Conservation (phyloP, 805 yeast species). For the Wickerhamiella nectarea region DNA sequence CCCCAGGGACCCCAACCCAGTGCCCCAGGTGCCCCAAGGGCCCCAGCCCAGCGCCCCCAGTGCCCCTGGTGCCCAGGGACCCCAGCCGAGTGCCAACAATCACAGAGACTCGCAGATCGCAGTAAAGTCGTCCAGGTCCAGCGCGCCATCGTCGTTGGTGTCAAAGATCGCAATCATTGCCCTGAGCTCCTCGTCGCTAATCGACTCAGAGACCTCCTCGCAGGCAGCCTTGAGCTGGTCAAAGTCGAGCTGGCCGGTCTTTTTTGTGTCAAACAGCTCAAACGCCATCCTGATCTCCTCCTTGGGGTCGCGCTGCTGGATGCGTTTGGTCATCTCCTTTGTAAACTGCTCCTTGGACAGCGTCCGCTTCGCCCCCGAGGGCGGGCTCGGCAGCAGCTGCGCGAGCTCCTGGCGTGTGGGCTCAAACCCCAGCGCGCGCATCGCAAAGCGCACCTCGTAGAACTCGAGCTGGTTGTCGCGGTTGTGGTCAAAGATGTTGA, state of each 20-base stretch:
- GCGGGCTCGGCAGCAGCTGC: slow-evolving; percentile 67
- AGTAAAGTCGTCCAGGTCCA: slow-evolving; percentile 28
- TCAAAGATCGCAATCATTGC: slow-evolving; percentile 99
- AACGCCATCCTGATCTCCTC: slow-evolving; percentile 89
- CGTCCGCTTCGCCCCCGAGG: slow-evolving; percentile 29
- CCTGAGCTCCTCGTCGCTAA: slow-evolving; percentile 80
- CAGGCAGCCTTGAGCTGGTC: slow-evolving; percentile 80
- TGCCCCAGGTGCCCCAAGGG: no score
- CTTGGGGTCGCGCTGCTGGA: slow-evolving; percentile 78
- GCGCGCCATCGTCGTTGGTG: slow-evolving; percentile 89
- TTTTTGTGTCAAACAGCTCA: slow-evolving; percentile 79
- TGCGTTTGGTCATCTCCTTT: slow-evolving; percentile 61
- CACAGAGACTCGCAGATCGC: slow-evolving; percentile 5
- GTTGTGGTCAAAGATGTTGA: slow-evolving; percentile 81
- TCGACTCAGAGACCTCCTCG: slow-evolving; percentile 79
- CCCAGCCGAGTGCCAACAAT: no score
- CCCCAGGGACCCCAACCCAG: no score
- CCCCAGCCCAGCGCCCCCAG: no score
- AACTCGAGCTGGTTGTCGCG: slow-evolving; percentile 80
- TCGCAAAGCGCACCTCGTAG: slow-evolving; percentile 87
- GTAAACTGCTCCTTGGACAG: slow-evolving; percentile 74
- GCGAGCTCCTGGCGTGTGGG: slow-evolving; percentile 65
- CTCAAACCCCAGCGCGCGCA: slow-evolving; percentile 89
- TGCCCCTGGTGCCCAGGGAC: no score
- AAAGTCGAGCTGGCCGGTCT: slow-evolving; percentile 74